These are phyloP conservation scores for Globisporangium paddicum DNA, from an alignment of 352 stramenopile species.

Conservation along the genomic window DNA sequence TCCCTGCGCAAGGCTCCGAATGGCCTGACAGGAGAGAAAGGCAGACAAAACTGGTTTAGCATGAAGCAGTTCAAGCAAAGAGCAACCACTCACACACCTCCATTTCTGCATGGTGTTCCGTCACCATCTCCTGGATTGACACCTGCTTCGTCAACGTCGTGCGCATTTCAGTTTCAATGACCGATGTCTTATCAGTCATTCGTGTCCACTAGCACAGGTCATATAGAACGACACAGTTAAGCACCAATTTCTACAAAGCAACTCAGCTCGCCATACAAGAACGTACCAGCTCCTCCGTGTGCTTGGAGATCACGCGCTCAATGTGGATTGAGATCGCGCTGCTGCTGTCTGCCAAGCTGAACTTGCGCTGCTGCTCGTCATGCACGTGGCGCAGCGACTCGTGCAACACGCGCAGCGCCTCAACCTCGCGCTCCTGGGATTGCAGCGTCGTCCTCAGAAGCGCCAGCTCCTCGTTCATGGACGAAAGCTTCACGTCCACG, in stretches of 20 bases:
- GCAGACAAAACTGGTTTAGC: neutral
- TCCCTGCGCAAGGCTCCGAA: slow-evolving; percentile 8
- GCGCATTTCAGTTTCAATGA: slow-evolving; percentile 27
- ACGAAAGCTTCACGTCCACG: slow-evolving; percentile 56
- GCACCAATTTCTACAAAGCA: neutral
- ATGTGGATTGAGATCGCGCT: slow-evolving; percentile 65
- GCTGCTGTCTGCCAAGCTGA: slow-evolving; percentile 49
- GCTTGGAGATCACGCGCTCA: slow-evolving; percentile 56
- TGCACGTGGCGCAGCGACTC: slow-evolving; percentile 50
- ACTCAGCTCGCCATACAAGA: neutral
- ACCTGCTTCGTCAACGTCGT: slow-evolving; percentile 24
- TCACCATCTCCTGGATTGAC: slow-evolving; percentile 23
- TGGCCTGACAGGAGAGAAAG: slow-evolving; percentile 5
- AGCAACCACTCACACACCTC: slow-evolving; percentile 20
- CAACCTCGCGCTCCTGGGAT: slow-evolving; percentile 53
- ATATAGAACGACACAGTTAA: slow-evolving; percentile 1
- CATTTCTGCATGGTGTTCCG: slow-evolving; percentile 37
- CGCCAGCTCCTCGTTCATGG: slow-evolving; percentile 48
- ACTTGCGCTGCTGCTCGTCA: slow-evolving; percentile 51
- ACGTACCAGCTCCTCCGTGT: slow-evolving; percentile 60
- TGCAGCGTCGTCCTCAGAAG: slow-evolving; percentile 45
- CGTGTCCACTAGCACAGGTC: slow-evolving; percentile 37
- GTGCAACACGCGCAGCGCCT: slow-evolving; percentile 50
- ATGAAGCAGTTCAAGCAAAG: neutral
- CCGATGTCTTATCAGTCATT: slow-evolving; percentile 35